Conservation (phyloP, 2,329 filamentous ascomycete genomes). For the Colletotrichum sp. region DNA sequence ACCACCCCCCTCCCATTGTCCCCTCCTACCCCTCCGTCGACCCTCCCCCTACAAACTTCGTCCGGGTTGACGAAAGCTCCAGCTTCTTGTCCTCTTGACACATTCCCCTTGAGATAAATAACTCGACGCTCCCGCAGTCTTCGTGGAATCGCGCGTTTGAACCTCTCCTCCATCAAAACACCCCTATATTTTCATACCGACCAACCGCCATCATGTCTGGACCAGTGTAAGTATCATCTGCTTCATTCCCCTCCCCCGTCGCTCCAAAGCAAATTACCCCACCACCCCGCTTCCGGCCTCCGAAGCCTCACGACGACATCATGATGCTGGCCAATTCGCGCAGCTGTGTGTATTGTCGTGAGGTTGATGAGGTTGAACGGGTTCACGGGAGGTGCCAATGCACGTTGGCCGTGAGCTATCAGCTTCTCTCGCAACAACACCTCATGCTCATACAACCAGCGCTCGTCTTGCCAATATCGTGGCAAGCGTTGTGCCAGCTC, state of each 20-base stretch:
- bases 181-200: conserved; percentile 1
- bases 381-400: conserved; percentile 3
- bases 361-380: not conserved
- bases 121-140: conserved; percentile 18
- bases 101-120: conserved; percentile 23
- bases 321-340: conserved; percentile 36
- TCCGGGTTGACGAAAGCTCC: conserved; percentile 21
- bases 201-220: conserved; percentile 61
- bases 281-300: conserved; percentile 41
- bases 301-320: conserved; percentile 23
- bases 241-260: conserved; percentile 16
- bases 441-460: conserved; percentile 47
- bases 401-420: not conserved
- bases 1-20: conserved; percentile 6
- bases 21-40: conserved; percentile 21
- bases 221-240: conserved; percentile 65
- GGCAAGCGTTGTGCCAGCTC: conserved; percentile 28
- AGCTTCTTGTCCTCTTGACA: conserved; percentile 19
- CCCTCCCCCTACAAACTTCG: conserved; percentile 22
- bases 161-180: conserved; percentile 5
- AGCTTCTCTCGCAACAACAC: not conserved
- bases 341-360: conserved; percentile 24
- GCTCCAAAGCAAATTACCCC: conserved; percentile 35
- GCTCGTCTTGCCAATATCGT: conserved; percentile 74
- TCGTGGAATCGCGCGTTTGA: conserved; percentile 9